Evolutionary conservation across 805 yeast genomes (phyloP).

Genomic region (Sugiyamaella mastotermitis): DNA sequence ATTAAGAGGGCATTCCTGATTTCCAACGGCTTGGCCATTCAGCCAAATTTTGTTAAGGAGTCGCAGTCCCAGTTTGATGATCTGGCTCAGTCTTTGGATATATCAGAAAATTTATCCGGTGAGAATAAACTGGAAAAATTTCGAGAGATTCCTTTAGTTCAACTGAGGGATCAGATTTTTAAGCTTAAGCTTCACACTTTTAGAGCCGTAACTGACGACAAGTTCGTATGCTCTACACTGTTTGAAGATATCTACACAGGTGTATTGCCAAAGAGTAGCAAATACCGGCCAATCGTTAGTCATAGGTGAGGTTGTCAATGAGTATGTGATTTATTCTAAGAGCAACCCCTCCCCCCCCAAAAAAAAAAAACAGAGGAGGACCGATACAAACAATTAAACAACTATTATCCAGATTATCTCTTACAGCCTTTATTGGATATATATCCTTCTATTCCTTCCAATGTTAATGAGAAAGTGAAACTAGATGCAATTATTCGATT

Average conservation of each 20-base stretch:
- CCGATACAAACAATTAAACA: not conserved
- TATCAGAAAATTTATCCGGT: constrained; percentile 15
- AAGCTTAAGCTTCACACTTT: constrained; percentile 30
- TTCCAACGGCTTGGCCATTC: constrained; percentile 35
- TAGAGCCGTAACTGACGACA: constrained; percentile 37
- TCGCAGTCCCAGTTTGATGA: constrained; percentile 35
- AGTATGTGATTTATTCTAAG: not conserved
- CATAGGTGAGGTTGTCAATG: constrained; percentile 13
- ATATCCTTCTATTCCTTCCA: too few species aligned
- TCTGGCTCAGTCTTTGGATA: constrained; percentile 26
- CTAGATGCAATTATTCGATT: too few species aligned
- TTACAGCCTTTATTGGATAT: too few species aligned
- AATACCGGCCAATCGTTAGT: constrained; percentile 3
- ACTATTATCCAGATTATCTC: too few species aligned
- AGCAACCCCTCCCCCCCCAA: constrained; percentile 7
- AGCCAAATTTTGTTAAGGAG: constrained; percentile 33
- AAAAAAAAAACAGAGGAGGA: too few species aligned
- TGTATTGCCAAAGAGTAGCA: constrained; percentile 9
- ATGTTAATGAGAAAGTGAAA: too few species aligned
- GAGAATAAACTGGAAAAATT: constrained; percentile 23
- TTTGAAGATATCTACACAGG: constrained; percentile 24
- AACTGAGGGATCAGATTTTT: constrained; percentile 25
- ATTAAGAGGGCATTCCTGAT: constrained; percentile 35
- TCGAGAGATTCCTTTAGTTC: constrained; percentile 19
- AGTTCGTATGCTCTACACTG: constrained; percentile 31